Percentiles rank a stretch among this genome's conserved stretches.
phyloP scores from a whole-genome alignment of 768 basidiomycete species.

The Kwoniella dejecticola region DNA sequence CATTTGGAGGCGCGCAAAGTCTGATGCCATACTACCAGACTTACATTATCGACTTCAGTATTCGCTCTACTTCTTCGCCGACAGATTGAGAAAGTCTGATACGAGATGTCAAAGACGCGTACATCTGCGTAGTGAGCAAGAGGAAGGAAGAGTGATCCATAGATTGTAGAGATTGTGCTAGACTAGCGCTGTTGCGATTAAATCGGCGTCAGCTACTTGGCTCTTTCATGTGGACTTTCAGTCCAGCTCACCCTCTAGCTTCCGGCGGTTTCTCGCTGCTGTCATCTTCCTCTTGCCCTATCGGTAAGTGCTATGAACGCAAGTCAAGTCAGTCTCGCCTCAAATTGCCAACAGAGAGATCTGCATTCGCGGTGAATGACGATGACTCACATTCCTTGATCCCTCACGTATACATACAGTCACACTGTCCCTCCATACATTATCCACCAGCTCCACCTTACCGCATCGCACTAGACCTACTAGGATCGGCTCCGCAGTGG shows the following conservation, averaged over 20 bases:
- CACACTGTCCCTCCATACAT: conserved; percentile 53
- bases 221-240: background rate
- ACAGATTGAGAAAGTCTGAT: conserved; percentile 66
- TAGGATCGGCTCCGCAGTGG: conserved; percentile 66
- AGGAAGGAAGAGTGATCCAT: conserved; percentile 74
- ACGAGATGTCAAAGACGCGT: conserved; percentile 65
- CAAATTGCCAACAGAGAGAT: background rate
- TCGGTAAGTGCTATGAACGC: conserved; percentile 63
- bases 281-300: conserved; percentile 63
- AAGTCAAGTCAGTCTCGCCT: conserved; percentile 5
- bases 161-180: conserved; percentile 64
- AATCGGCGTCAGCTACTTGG: background rate
- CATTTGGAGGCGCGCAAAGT: background rate
- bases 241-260: conserved; percentile 45
- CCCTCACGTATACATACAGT: conserved; percentile 43
- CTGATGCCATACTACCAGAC: conserved; percentile 5
- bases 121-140: conserved; percentile 65
- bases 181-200: conserved; percentile 49
- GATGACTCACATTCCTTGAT: conserved; percentile 42
- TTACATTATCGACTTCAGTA: conserved; percentile 34
- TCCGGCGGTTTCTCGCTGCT: conserved; percentile 55
- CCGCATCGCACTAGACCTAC: conserved; percentile 68
- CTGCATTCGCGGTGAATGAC: too few species aligned
- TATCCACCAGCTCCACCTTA: conserved; percentile 43
- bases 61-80: conserved; percentile 57